These are phyloP conservation scores for Entomortierella chlamydospora DNA, from an alignment of 192 early-diverging fungal genomes.

Conservation along the genomic window DNA sequence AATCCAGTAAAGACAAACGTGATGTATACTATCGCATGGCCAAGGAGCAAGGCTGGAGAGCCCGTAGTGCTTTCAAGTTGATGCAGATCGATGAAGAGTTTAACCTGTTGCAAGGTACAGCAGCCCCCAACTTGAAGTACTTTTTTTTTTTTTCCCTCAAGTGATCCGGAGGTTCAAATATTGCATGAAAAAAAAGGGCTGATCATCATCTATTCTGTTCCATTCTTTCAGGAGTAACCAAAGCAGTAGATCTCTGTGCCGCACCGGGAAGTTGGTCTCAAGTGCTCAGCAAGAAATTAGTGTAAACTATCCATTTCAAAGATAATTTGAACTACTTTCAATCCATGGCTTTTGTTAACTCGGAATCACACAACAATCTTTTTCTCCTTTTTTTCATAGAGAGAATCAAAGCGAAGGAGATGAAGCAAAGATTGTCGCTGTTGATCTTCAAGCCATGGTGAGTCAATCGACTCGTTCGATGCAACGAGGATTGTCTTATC, in stretches of 20 bases:
- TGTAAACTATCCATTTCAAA: too few relatives aligned
- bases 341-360: too few relatives aligned
- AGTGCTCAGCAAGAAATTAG: constrained; percentile 78
- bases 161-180: too few relatives aligned
- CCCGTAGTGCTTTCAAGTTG: constrained; percentile 97
- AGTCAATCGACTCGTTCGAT: too few relatives aligned
- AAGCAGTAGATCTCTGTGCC: constrained; percentile 96
- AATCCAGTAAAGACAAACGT: constrained; percentile 92
- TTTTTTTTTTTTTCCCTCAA: too few relatives aligned
- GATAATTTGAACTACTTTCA: too few relatives aligned
- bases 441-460: constrained; percentile 96
- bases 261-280: constrained; percentile 99
- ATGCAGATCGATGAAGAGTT: constrained; percentile 97
- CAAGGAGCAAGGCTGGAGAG: constrained; percentile 98
- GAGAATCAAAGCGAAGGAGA: constrained; percentile 64
- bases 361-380: not conserved
- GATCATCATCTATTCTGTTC: too few relatives aligned
- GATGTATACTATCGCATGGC: constrained; percentile 97
- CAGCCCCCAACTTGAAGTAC: too few relatives aligned
- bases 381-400: constrained; percentile 35
- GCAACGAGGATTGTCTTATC: too few relatives aligned
- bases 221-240: constrained; percentile 73
- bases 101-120: constrained; percentile 80
- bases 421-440: constrained; percentile 88
- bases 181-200: too few relatives aligned